Evolutionary conservation across 208 protist genomes (phyloP).

Genomic region (Leishmania braziliensis): DNA sequence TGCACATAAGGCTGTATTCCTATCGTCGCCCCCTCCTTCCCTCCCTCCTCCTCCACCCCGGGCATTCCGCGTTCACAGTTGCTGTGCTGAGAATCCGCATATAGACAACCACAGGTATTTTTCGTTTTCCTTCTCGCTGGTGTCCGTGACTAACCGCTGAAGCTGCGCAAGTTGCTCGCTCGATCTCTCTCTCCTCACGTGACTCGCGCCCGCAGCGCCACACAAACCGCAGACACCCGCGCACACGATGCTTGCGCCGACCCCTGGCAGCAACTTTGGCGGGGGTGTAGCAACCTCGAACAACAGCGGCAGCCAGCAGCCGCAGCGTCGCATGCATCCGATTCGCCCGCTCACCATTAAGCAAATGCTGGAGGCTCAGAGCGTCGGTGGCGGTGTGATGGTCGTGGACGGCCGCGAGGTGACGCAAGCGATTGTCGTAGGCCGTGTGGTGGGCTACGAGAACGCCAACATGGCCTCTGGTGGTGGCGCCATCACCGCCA

Average conservation of each 20-base stretch:
- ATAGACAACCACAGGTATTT: slow-evolving; percentile 5
- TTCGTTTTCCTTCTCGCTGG: not conserved
- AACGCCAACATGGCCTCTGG: slow-evolving; percentile 50
- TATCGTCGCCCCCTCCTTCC: not conserved
- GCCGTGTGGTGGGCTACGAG: slow-evolving; percentile 83
- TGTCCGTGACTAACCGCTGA: too few species aligned
- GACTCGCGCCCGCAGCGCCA: not conserved
- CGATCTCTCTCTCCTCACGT: not conserved
- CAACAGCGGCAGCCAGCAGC: slow-evolving; percentile 34
- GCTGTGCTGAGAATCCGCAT: too few species aligned
- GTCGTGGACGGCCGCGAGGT: slow-evolving; percentile 89
- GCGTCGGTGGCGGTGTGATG: slow-evolving; percentile 84
- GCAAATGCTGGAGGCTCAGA: slow-evolving; percentile 82
- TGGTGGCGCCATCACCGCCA: slow-evolving; percentile 79
- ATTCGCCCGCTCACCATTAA: slow-evolving; percentile 92
- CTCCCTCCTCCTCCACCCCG: not conserved
- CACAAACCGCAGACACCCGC: not conserved
- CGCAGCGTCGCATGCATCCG: slow-evolving; percentile 78
- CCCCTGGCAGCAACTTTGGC: slow-evolving; percentile 42
- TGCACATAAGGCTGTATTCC: not conserved
- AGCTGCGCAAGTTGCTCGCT: not conserved
- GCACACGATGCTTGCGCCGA: slow-evolving; percentile 14
- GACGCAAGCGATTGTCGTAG: slow-evolving; percentile 85
- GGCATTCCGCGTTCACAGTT: too few species aligned
- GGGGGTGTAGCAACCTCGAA: slow-evolving; percentile 6